Base-by-base conservation (phyloP, 805 yeast species). In the Cyberlindnera euphorbiiphila region DNA sequence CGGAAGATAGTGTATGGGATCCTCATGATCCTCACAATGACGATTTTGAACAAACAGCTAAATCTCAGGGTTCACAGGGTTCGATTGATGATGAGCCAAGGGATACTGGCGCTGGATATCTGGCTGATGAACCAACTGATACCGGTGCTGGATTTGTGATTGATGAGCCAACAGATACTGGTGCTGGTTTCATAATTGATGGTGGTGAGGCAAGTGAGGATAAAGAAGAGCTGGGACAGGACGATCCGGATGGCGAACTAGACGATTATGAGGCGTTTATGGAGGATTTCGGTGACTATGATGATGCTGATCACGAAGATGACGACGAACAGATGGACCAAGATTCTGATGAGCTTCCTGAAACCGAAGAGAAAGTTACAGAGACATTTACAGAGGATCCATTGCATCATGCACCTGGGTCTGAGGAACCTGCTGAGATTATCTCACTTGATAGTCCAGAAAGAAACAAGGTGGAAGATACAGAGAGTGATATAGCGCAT, bases 171-270 rank as follows among this genome's bases (percentile, higher is more conserved):
- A 21, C 26, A 8, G 29, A 33, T 25, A 17, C 29, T 12, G 60
- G 48, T 8, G 64, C 61, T 13, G 62, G 61, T 11, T 58, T 57
- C 34, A n/a, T 53, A 4, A 21, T 34, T 9, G 57, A 50, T 21
- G 41, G 32, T 19, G 25, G 22, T 4, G 30, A 25, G 11, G 21
- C 18, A 13, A 19, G 36, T 24, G 34, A 15, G 15, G 18, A 30
- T 22, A 24, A 15, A 11, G 6, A 31, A 21, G 14, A 10, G 16
- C 44, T 34, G 10, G 14, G 21, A 19, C 25, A 12, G 36, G 31
- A 26, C 17, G 51, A 44, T 13, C 50, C 17, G 12, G 36, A 19
- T 16, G 35, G 14, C 8, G 33, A 29, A 13, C 10, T 51, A 15
- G 53, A 52, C 19, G 56, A 50, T 9, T 54, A 38, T 31, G 57